Evolutionary conservation across 495 filamentous ascomycete genomes (phyloP).

Genomic region (Aspergillus olivimuriae): DNA sequence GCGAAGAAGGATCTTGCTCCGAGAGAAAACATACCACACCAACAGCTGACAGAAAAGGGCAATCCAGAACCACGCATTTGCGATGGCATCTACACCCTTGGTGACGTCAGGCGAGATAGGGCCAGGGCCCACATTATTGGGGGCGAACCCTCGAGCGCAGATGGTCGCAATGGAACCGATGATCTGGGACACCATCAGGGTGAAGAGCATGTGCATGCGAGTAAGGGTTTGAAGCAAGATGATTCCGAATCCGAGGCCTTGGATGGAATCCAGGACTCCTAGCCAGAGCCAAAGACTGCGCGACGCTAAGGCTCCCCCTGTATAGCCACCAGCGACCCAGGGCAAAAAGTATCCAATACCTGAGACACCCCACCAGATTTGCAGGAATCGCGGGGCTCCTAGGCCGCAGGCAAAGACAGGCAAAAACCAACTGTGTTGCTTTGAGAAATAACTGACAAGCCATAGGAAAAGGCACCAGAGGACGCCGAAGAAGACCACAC

Average conservation of each 20-base stretch:
- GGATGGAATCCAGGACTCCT: slow-evolving; percentile 38
- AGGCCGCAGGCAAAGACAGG: slow-evolving; percentile 45
- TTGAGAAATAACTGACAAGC: slow-evolving; percentile 32
- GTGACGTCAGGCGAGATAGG: slow-evolving; percentile 39
- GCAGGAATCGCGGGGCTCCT: slow-evolving; percentile 41
- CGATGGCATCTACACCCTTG: slow-evolving; percentile 38
- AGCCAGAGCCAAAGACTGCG: slow-evolving; percentile 47
- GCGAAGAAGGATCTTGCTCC: too few species aligned
- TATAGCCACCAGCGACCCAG: slow-evolving; percentile 36
- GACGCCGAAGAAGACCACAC: slow-evolving; percentile 37
- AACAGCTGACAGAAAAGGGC: slow-evolving; percentile 52
- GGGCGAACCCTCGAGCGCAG: slow-evolving; percentile 35
- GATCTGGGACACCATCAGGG: slow-evolving; percentile 41
- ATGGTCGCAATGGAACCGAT: slow-evolving; percentile 45
- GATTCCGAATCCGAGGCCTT: slow-evolving; percentile 46
- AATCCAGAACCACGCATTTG: slow-evolving; percentile 60
- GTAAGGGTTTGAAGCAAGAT: slow-evolving; percentile 44
- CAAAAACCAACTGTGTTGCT: slow-evolving; percentile 42
- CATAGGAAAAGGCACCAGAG: slow-evolving; percentile 37
- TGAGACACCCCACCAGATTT: slow-evolving; percentile 46
- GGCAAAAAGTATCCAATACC: slow-evolving; percentile 39
- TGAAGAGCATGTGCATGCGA: slow-evolving; percentile 42
- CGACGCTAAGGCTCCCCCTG: slow-evolving; percentile 33
- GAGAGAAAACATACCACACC: slow-evolving; percentile 41
- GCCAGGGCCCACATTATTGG: slow-evolving; percentile 40